Conservation (phyloP, 306 rosid species). For the cucumber (Cucumis sativus) region DNA sequence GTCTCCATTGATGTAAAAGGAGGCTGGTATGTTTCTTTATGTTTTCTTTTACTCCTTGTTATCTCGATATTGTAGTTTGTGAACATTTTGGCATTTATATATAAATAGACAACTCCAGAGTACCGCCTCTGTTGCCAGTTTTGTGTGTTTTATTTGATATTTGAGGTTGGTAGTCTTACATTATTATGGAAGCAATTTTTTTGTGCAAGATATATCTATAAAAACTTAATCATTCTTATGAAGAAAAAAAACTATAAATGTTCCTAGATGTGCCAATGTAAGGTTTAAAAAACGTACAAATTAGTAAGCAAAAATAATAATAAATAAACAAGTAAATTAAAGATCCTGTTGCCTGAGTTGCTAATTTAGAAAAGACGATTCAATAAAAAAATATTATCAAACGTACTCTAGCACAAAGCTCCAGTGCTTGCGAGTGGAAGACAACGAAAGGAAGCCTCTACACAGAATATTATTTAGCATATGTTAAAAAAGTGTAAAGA, state of each 20-base stretch:
- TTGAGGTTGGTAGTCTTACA: too few species aligned
- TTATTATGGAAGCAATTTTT: background rate
- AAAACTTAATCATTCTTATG: background rate
- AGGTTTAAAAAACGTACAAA: background rate
- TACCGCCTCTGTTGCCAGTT: too few species aligned
- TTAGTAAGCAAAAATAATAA: background rate
- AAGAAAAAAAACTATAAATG: background rate
- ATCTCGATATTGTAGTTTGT: too few species aligned
- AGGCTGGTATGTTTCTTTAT: too few species aligned
- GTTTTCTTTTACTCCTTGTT: too few species aligned
- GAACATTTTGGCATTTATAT: too few species aligned
- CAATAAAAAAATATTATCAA: background rate
- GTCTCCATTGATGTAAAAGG: too few species aligned
- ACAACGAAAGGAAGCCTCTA: slow-evolving; percentile 62
- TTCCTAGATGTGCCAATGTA: background rate
- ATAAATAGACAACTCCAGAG: too few species aligned
- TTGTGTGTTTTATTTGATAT: too few species aligned
- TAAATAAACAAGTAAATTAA: too few species aligned
- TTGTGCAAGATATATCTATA: background rate
- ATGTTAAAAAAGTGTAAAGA: background rate
- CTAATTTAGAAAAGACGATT: background rate
- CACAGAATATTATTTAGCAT: background rate
- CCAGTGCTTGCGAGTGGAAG: slow-evolving; percentile 71
- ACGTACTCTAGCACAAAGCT: slow-evolving; percentile 95
- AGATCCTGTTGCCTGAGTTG: background rate